Evolutionary conservation across 768 basidiomycete genomes (phyloP).

Genomic region (Albatrellus ellisii): DNA sequence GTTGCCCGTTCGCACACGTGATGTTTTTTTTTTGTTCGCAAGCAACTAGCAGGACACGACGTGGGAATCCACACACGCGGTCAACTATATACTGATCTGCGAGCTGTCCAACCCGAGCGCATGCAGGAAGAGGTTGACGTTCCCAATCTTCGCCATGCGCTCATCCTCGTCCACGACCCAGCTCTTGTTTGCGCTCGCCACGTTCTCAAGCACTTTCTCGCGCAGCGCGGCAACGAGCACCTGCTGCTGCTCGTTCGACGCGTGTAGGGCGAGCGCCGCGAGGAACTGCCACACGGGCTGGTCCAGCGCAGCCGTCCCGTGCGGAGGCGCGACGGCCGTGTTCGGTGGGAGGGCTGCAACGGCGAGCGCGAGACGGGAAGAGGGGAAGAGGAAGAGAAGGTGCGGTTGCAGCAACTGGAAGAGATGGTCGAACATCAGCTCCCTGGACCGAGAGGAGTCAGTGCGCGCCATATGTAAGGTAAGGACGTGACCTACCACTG

Average conservation of each 20-base stretch:
- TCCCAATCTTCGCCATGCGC: constrained; percentile 68
- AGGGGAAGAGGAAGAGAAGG: constrained; percentile 79
- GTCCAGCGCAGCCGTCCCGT: constrained; percentile 53
- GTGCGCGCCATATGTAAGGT: neutral
- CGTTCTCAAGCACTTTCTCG: constrained; percentile 90
- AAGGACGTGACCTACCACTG: constrained; percentile 47
- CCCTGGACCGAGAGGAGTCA: constrained; percentile 35
- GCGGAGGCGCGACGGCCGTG: constrained; percentile 22
- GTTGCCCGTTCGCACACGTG: too few relatives aligned
- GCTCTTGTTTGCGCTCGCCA: constrained; percentile 65
- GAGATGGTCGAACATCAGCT: constrained; percentile 76
- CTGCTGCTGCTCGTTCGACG: constrained; percentile 79
- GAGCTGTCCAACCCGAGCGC: constrained; percentile 64
- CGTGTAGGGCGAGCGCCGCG: constrained; percentile 77
- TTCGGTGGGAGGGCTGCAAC: constrained; percentile 19
- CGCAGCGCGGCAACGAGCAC: constrained; percentile 72
- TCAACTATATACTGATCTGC: constrained; percentile 36
- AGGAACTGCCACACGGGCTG: constrained; percentile 95
- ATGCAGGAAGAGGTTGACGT: constrained; percentile 86
- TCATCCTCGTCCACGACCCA: constrained; percentile 64
- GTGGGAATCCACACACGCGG: too few relatives aligned
- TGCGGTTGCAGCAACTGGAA: constrained; percentile 70
- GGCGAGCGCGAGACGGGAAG: constrained; percentile 51
- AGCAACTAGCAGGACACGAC: too few relatives aligned
- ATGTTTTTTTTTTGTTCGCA: too few relatives aligned